Evolutionary conservation across 2,329 filamentous ascomycete species (phyloP).

Genomic region (Aphanocladium album): DNA sequence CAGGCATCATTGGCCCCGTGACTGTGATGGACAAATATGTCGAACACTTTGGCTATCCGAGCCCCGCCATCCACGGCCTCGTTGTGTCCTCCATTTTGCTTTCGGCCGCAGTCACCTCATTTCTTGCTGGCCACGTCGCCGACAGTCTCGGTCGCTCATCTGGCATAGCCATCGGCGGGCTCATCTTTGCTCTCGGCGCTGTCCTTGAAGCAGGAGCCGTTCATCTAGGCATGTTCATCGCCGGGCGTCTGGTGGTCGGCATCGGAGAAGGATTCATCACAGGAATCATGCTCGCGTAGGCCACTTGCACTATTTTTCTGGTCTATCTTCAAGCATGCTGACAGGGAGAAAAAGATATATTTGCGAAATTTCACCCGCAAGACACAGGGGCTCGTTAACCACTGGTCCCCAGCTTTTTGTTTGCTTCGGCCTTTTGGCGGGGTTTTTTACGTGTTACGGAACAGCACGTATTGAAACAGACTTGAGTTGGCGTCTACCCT

Average conservation of each 20-base stretch:
- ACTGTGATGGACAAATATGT: constrained; percentile 3
- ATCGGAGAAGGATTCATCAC: constrained; percentile 39
- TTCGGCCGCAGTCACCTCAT: constrained; percentile 50
- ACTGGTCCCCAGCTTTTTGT: constrained; percentile 49
- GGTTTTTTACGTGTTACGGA: constrained; percentile 58
- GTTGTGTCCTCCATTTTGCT: constrained; percentile 56
- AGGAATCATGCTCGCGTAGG: constrained; percentile 52
- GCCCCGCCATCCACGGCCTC: constrained; percentile 42
- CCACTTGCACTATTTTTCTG: constrained; percentile 34
- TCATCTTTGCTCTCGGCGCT: constrained; percentile 48
- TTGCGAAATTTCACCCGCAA: constrained; percentile 53
- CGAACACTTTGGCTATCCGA: background rate
- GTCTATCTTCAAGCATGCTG: background rate
- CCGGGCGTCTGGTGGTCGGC: constrained; percentile 51
- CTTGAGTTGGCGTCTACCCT: constrained; percentile 53
- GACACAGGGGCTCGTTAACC: constrained; percentile 44
- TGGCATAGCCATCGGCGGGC: constrained; percentile 33
- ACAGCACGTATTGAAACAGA: constrained; percentile 40
- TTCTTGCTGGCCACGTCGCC: constrained; percentile 52
- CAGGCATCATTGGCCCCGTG: constrained; percentile 13
- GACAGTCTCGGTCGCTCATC: constrained; percentile 44
- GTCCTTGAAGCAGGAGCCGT: constrained; percentile 45
- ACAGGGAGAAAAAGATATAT: constrained; percentile 39
- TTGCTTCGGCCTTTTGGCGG: constrained; percentile 44
- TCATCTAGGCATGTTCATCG: constrained; percentile 46